phyloP scores from a whole-genome alignment of 208 protist genomes.

The Herpetomonas samuelpessoai region DNA sequence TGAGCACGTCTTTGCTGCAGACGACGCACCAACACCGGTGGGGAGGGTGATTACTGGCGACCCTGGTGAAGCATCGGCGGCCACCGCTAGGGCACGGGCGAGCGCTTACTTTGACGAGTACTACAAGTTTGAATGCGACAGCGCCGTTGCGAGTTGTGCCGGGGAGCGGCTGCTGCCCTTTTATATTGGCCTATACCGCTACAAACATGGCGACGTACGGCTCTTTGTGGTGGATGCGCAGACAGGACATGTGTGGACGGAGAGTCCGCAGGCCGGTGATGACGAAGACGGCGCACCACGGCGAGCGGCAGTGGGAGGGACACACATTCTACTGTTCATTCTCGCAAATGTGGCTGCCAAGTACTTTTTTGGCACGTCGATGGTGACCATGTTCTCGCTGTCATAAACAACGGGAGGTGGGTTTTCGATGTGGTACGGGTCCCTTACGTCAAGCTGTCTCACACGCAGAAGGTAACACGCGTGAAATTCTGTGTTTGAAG shows the following conservation, averaged over 20 bases:
- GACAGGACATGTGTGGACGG: slow-evolving; percentile 16
- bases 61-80: no score
- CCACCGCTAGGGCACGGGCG: no score
- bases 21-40: no score
- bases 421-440: no score
- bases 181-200: slow-evolving; percentile 24
- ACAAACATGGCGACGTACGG: slow-evolving; percentile 17
- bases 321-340: background rate
- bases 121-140: slow-evolving; percentile 3
- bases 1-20: background rate
- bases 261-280: background rate
- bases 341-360: slow-evolving; percentile 1
- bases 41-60: no score
- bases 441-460: no score
- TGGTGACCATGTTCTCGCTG: background rate
- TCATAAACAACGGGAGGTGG: no score
- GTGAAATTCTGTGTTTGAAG: no score
- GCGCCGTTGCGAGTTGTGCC: slow-evolving; percentile 4
- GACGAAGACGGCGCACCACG: no score
- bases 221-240: slow-evolving; percentile 40
- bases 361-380: background rate
- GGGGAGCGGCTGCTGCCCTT: slow-evolving; percentile 21
- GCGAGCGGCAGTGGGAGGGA: background rate
- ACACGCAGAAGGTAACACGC: no score
- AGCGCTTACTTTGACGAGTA: no score